Conservation (phyloP, 1,284 basidiomycete genomes). For the Heterobasidion occidentale region DNA sequence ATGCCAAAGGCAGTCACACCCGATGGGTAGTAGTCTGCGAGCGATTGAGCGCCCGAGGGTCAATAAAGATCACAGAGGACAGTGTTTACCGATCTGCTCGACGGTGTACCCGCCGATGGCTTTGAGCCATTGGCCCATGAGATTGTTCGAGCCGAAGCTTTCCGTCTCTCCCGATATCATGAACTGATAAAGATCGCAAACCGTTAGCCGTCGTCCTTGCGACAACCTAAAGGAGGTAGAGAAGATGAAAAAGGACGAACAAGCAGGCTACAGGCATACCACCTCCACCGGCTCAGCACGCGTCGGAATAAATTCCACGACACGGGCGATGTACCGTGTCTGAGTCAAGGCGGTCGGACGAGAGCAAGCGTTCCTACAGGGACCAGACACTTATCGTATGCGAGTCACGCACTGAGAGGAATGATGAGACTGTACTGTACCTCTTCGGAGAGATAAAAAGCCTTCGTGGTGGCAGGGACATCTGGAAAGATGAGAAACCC, state of each 20-base stretch:
- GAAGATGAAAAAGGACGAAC: slow-evolving; percentile 27
- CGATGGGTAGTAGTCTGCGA: slow-evolving; percentile 53
- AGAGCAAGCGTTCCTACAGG: slow-evolving; percentile 45
- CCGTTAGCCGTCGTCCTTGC: no score
- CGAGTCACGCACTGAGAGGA: neutral
- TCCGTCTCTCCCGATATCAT: slow-evolving; percentile 64
- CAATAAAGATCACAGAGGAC: neutral
- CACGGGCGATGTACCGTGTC: slow-evolving; percentile 33
- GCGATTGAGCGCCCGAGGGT: no score
- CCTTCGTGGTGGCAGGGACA: slow-evolving; percentile 55
- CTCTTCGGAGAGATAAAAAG: slow-evolving; percentile 55
- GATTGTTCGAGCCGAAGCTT: slow-evolving; percentile 62
- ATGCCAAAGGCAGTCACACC: slow-evolving; percentile 62
- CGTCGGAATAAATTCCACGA: slow-evolving; percentile 42
- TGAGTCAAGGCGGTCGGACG: slow-evolving; percentile 35
- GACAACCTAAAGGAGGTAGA: neutral
- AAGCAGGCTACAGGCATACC: slow-evolving; percentile 59
- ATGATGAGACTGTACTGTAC: slow-evolving; percentile 24
- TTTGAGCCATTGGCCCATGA: slow-evolving; percentile 73
- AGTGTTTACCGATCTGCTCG: slow-evolving; percentile 41
- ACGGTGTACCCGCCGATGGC: slow-evolving; percentile 52
- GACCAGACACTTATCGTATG: slow-evolving; percentile 1
- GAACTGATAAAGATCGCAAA: slow-evolving; percentile 29
- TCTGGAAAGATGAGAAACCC: slow-evolving; percentile 71
- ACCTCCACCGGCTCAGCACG: slow-evolving; percentile 58